Evolutionary conservation across 1,139 yeast species (phyloP).

Genomic region (Blastobotrys raffinosifermentans): DNA sequence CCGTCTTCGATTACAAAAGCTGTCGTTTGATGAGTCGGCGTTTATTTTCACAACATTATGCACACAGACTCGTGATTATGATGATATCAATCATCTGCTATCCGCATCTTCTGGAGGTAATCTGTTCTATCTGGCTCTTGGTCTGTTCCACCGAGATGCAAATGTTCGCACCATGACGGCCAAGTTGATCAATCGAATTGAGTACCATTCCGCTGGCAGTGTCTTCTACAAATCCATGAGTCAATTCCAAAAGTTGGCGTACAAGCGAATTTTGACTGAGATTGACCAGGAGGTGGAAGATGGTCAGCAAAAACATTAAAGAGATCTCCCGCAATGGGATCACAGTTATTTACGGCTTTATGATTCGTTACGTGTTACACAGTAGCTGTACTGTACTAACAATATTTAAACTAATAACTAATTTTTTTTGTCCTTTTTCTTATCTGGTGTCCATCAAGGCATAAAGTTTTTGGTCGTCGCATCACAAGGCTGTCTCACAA

Average conservation of each 20-base stretch:
- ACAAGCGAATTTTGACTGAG: slow-evolving; percentile 20
- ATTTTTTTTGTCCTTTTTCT: no score
- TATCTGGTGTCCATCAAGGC: no score
- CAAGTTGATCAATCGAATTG: slow-evolving; percentile 28
- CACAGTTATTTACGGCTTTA: no score
- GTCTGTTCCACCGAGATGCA: slow-evolving; percentile 32
- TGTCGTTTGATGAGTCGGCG: slow-evolving; percentile 30
- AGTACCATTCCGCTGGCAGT: slow-evolving; percentile 30
- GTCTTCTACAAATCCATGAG: slow-evolving; percentile 25
- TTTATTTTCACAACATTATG: slow-evolving; percentile 24
- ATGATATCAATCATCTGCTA: slow-evolving; percentile 31
- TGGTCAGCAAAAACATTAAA: no score
- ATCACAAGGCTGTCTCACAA: no score
- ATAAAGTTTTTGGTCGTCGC: no score
- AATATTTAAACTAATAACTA: no score
- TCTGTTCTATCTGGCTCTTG: slow-evolving; percentile 30
- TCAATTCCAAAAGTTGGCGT: slow-evolving; percentile 29
- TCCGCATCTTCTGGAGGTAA: slow-evolving; percentile 25
- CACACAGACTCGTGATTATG: slow-evolving; percentile 26
- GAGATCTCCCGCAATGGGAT: no score
- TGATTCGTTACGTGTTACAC: no score
- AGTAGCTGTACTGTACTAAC: no score
- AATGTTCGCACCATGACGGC: slow-evolving; percentile 27
- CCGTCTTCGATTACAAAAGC: slow-evolving; percentile 24
- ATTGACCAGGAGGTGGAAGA: no score